Evolutionary conservation across 2,329 filamentous ascomycete species (phyloP).

Genomic region (Periconia macrospinosa): DNA sequence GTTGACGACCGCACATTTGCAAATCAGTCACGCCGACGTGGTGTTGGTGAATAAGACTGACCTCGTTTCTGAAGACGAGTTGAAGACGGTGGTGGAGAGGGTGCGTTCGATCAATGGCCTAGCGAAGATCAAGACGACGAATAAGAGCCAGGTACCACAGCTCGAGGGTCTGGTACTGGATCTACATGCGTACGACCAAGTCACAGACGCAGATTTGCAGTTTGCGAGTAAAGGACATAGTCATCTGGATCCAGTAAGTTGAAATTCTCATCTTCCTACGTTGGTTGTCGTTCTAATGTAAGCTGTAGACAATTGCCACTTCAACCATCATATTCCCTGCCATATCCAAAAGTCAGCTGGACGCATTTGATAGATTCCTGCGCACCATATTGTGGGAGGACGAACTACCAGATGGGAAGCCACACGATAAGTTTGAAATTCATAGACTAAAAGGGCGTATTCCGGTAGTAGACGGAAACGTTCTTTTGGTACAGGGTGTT

Average conservation of each 20-base stretch:
- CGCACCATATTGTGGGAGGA: constrained; percentile 83
- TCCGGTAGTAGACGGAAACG: constrained; percentile 62
- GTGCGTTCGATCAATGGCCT: constrained; percentile 86
- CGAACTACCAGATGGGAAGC: constrained; percentile 52
- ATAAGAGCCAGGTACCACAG: constrained; percentile 75
- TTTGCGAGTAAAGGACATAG: constrained; percentile 79
- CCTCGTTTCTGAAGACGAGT: constrained; percentile 70
- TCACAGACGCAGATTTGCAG: constrained; percentile 66
- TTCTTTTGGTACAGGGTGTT: constrained; percentile 86
- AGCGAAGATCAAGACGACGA: constrained; percentile 80
- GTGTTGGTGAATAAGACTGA: constrained; percentile 94
- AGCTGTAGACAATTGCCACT: constrained; percentile 75
- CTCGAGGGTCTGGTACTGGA: constrained; percentile 87
- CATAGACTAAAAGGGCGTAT: constrained; percentile 86
- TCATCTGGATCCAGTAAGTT: constrained; percentile 79
- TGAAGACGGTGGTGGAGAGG: constrained; percentile 69
- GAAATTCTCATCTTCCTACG: not conserved
- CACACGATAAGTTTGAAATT: constrained; percentile 66
- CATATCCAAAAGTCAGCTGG: constrained; percentile 61
- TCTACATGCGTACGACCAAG: constrained; percentile 87
- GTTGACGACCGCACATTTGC: constrained; percentile 90
- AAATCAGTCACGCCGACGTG: constrained; percentile 96
- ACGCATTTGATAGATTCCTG: constrained; percentile 76
- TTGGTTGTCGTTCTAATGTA: not conserved
- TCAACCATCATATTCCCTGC: constrained; percentile 69